Evolutionary conservation across 1,284 basidiomycete genomes (phyloP), one percentile per base, ranked within the genome.

Genomic region (Veloboletus limbatus): DNA sequence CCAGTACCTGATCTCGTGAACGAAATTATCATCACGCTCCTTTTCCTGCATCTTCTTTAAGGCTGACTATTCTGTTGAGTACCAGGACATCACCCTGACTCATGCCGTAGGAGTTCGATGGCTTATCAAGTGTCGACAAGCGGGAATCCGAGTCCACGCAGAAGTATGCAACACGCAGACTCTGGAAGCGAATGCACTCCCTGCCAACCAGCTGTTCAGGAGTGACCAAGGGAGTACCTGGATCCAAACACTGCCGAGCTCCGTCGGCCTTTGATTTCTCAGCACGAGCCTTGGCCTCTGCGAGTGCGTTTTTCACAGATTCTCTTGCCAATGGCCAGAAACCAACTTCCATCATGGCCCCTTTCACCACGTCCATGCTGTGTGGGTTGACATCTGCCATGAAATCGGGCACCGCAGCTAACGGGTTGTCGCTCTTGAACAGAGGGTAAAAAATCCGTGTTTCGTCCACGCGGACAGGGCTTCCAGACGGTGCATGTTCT

Each of bases 21-120:
- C n/a, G n/a, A n/a, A n/a, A 21, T 16, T 25, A 21, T 27, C 18
- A 50, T 62, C 18, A 68, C 3, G 47, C 44, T 20, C 54, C 60
- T 40, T 97, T 97, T n/a, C 90, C 90, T 6, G 85, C 80, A 66
- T 98, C 96, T 72, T 98, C 95, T 73, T 99, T 99, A 69, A 99
- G 69, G 51, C 85, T 90, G 21, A 98, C 95, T 55, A 98, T 95
- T 46, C 91, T 81, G 69, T 99, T 99, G 36, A 99, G 75, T 18
- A 98, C 81, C 39, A 99, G 66, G 62, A 76, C 78, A 64, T 96
- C 92, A 9, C 85, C 87, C 36, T 82, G 77, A 43, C 73, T 71
- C 43, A 73, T 69, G 14, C 70, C 74, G 13, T 74, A 70, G 27
- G 62, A 57, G n/a, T 60, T 66, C 4, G 69, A 70, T 8, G 72